Percentiles rank a stretch among this genome's conserved stretches.
Conservation (phyloP, 2,329 filamentous ascomycete species). For the Fusarium luffae region DNA sequence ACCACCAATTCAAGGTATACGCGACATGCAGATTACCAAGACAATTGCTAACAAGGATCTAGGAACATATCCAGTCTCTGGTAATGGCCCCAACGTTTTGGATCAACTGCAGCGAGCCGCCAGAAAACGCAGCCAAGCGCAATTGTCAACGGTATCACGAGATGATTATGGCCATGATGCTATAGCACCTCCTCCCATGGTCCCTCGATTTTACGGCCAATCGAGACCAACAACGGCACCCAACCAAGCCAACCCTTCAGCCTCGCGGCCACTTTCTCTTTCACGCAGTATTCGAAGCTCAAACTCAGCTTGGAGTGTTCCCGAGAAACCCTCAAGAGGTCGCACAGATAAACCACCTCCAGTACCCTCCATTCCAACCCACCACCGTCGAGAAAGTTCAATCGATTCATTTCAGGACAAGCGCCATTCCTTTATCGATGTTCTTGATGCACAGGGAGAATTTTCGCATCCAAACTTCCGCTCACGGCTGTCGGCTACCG, state of each 20-base stretch:
- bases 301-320: conserved; percentile 31
- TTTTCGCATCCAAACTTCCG: conserved; percentile 62
- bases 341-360: conserved; percentile 33
- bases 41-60: background rate
- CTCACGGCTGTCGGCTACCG: conserved; percentile 61
- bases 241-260: conserved; percentile 13
- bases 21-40: background rate
- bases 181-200: conserved; percentile 33
- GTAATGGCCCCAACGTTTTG: conserved; percentile 43
- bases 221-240: conserved; percentile 41
- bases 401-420: conserved; percentile 31
- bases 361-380: conserved; percentile 37
- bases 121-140: conserved; percentile 43
- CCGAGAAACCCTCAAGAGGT: conserved; percentile 23
- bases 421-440: conserved; percentile 55
- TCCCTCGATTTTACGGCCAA: conserved; percentile 29
- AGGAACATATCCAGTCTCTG: conserved; percentile 45
- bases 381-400: conserved; percentile 38
- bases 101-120: conserved; percentile 44
- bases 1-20: conserved; percentile 43
- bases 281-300: conserved; percentile 35
- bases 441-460: conserved; percentile 68
- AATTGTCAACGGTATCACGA: conserved; percentile 26
- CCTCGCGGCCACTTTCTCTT: conserved; percentile 28
- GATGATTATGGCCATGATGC: conserved; percentile 3